A percentile compares a stretch with the other conserved stretches of the same genome.
Conservation (phyloP, 2,329 filamentous ascomycete species). For the Trichoderma sp. region DNA sequence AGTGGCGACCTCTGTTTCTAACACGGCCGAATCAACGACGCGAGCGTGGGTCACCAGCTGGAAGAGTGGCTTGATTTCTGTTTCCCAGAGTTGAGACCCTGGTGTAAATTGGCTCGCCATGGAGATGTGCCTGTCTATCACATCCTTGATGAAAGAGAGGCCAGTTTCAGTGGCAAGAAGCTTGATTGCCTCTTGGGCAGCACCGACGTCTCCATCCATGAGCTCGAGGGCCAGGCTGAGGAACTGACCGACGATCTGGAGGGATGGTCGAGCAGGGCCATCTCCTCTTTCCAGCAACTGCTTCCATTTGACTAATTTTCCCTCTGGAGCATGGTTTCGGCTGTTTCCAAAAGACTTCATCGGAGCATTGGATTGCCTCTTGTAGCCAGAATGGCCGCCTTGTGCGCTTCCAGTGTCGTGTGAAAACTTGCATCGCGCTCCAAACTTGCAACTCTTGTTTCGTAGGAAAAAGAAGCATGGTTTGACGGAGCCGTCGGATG, state of each 20-base stretch:
- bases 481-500: neutral
- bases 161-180: slow-evolving; percentile 35
- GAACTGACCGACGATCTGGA: slow-evolving; percentile 23
- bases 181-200: slow-evolving; percentile 29
- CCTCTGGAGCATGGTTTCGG: slow-evolving; percentile 13
- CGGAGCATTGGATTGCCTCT: neutral
- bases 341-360: neutral
- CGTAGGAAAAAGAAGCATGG: slow-evolving; percentile 13
- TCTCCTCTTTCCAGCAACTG: slow-evolving; percentile 18
- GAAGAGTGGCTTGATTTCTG: slow-evolving; percentile 39
- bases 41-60: slow-evolving; percentile 39
- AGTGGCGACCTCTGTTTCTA: slow-evolving; percentile 42
- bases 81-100: slow-evolving; percentile 31
- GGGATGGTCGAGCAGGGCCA: neutral
- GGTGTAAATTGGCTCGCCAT: neutral
- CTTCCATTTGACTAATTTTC: slow-evolving; percentile 30
- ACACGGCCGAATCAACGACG: slow-evolving; percentile 41
- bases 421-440: slow-evolving; percentile 25
- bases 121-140: slow-evolving; percentile 32
- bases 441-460: slow-evolving; percentile 25
- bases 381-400: neutral
- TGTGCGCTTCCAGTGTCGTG: slow-evolving; percentile 1
- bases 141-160: slow-evolving; percentile 34
- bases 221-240: slow-evolving; percentile 29
- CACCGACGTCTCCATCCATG: slow-evolving; percentile 30